Conservation (phyloP, 306 rosid species). For the Herpetospermum pedunculosum region DNA sequence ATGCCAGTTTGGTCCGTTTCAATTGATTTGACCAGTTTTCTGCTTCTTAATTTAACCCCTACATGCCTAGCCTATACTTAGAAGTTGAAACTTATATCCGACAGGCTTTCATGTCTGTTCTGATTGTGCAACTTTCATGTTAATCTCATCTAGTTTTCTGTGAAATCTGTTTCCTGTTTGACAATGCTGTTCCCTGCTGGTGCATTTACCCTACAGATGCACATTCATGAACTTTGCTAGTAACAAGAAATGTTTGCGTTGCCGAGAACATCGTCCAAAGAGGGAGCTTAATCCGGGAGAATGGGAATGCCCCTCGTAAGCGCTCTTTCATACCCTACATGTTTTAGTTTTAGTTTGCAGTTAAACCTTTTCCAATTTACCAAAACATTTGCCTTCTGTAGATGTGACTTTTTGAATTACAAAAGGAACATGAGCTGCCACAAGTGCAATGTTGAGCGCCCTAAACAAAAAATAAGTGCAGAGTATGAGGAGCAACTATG, state of each 20-base stretch:
- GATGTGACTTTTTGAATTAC: slow-evolving; percentile 64
- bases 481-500: not conserved
- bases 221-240: slow-evolving; percentile 69
- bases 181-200: not conserved
- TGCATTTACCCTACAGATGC: slow-evolving; percentile 44
- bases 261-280: slow-evolving; percentile 48
- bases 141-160: not conserved
- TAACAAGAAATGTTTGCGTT: slow-evolving; percentile 55
- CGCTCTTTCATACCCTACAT: not conserved
- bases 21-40: no score
- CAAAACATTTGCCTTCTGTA: not conserved
- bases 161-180: not conserved
- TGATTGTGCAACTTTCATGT: not conserved
- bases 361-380: not conserved
- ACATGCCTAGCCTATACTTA: not conserved
- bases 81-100: not conserved
- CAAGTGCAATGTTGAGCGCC: not conserved
- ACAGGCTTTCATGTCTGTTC: not conserved
- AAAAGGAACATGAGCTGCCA: slow-evolving; percentile 21
- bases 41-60: no score
- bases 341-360: not conserved
- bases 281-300: slow-evolving; percentile 39
- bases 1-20: no score
- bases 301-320: slow-evolving; percentile 86
- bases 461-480: not conserved